Base-by-base conservation (phyloP, 2,329 filamentous ascomycete genomes). In the Fusarium denticulatum region DNA sequence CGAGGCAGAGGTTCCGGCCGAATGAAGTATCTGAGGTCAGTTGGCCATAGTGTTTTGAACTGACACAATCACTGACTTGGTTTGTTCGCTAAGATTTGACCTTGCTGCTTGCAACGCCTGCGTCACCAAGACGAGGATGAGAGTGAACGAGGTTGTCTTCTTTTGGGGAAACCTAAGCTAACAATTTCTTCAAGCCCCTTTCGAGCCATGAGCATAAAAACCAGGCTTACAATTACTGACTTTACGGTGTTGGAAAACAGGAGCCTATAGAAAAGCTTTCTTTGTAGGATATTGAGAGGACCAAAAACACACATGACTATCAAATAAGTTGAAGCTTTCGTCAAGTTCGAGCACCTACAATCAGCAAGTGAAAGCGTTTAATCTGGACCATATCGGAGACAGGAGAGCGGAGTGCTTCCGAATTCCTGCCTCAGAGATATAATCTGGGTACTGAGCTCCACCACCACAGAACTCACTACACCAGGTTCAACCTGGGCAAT, bases 21-120 rank as follows among this genome's bases (percentile, higher is more conserved):
- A 67, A 72, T 57, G 50, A 67, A 68, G 69, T 63, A 60, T 66
- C 40, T 34, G 69, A 80, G 75, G 78, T 80, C 71, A 74, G 79
- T 75, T 67, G 50, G 26, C 26, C 18, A 46, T 45, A 49, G 45
- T 36, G 39, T 16, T 18, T 37, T 34, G 30, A 55, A 24, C 53
- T 30, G 26, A 26, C 16, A 57, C 26, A 24, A 40, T 59, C 34
- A 43, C 71, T 73, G 71, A 71, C 50, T 50, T 46, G 47, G 30
- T 61, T 58, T 22, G 15, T 34, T 56, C 20, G 36, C 26, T 13
- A 71, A 61, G 43, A 49, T 57, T 36, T 42, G 46, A 34, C 43
- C 42, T 50, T 58, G 40, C 63, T 69, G 55, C 63, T 66, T 49
- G 32, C 47, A 24, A 39, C 32, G 43, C 32, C 57, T 47, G 32